Evolutionary conservation across 2,329 filamentous ascomycete species (phyloP).

Genomic region (Penicillium sp.): DNA sequence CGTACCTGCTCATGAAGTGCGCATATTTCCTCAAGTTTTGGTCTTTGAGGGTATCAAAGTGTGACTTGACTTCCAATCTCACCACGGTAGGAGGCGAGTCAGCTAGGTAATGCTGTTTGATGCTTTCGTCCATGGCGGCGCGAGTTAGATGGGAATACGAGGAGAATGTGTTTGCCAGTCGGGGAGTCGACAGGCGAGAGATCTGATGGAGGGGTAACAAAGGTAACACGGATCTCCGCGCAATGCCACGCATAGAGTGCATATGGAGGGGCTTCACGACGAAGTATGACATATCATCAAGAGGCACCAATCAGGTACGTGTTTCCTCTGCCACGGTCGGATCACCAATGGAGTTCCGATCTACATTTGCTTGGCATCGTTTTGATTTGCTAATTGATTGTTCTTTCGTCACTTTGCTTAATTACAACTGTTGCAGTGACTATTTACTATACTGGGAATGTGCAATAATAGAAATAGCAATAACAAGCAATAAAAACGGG

Average conservation of each 20-base stretch:
- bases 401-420: neutral
- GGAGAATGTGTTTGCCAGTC: slow-evolving; percentile 14
- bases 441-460: slow-evolving; percentile 1
- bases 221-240: slow-evolving; percentile 20
- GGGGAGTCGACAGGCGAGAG: slow-evolving; percentile 4
- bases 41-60: slow-evolving; percentile 67
- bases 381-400: neutral
- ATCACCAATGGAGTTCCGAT: slow-evolving; percentile 7
- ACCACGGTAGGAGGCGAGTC: slow-evolving; percentile 89
- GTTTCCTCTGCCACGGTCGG: slow-evolving; percentile 2
- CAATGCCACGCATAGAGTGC: slow-evolving; percentile 22
- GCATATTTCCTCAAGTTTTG: slow-evolving; percentile 79
- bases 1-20: slow-evolving; percentile 77
- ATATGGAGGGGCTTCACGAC: slow-evolving; percentile 10
- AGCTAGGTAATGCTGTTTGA: slow-evolving; percentile 71
- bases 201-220: slow-evolving; percentile 16
- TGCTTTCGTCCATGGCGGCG: slow-evolving; percentile 39
- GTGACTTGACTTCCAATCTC: slow-evolving; percentile 82
- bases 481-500: neutral
- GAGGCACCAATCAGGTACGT: slow-evolving; percentile 19
- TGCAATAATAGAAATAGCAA: neutral
- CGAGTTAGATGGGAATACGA: slow-evolving; percentile 7
- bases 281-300: slow-evolving; percentile 19
- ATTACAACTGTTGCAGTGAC: neutral
- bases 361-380: neutral